Evolutionary conservation across 192 early-diverging fungal genomes (phyloP).

Genomic region (Linnemannia elongata): DNA sequence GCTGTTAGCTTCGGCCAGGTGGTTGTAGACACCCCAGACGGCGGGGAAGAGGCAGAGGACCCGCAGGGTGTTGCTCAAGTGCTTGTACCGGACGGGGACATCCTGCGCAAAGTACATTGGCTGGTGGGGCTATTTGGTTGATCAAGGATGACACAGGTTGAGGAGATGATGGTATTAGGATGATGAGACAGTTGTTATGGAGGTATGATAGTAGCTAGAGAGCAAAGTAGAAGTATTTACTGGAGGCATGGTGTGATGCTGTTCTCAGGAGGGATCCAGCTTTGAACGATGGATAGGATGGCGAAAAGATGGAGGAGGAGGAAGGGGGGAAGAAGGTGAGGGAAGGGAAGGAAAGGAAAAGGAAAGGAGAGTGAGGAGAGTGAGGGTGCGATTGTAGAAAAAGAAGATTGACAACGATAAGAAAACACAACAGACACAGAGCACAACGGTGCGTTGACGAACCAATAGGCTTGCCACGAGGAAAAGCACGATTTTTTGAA

Average conservation of each 20-base stretch:
- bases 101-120: slow-evolving; percentile 16
- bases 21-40: slow-evolving; percentile 9
- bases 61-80: slow-evolving; percentile 10
- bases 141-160: background rate
- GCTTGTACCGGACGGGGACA: slow-evolving; percentile 7
- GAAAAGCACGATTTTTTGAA: background rate
- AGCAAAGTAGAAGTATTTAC: background rate
- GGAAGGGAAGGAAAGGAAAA: background rate
- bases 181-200: background rate
- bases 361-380: background rate
- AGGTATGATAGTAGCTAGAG: background rate
- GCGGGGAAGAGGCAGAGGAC: slow-evolving; percentile 12
- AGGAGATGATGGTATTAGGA: background rate
- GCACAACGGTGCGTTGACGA: background rate
- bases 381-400: background rate
- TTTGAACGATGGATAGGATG: background rate
- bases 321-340: background rate
- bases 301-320: too few relatives aligned
- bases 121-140: background rate
- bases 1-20: background rate
- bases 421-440: background rate
- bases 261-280: background rate
- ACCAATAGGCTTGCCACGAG: background rate
- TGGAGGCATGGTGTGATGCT: slow-evolving; percentile 15
- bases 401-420: background rate